A percentile compares a stretch with the other conserved stretches of the same genome.
phyloP scores from a whole-genome alignment of 176 grass and related monocot genomes.

The Aegilops sharonensis region DNA sequence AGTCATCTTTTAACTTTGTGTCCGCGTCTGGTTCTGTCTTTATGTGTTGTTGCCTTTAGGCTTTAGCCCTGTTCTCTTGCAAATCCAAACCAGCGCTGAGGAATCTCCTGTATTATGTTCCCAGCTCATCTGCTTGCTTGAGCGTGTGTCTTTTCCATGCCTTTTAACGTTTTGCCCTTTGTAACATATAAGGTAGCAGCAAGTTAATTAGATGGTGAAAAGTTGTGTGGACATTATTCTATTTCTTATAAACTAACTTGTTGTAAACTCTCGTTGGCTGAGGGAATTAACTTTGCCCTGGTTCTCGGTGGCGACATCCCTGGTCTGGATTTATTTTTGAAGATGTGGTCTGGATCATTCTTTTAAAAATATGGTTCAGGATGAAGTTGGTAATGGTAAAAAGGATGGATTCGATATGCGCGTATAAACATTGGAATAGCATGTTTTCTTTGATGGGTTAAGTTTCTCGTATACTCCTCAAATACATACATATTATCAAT shows the following conservation, averaged over 20 bases:
- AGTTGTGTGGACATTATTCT: not conserved
- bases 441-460: not conserved
- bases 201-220: constrained; percentile 19
- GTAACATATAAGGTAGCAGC: constrained; percentile 35
- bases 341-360: not conserved
- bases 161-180: not conserved
- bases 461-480: no score
- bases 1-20: constrained; percentile 29
- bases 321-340: not conserved
- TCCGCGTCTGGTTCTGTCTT: not conserved
- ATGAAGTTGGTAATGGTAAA: not conserved
- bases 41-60: not conserved
- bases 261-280: not conserved
- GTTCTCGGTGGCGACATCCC: not conserved
- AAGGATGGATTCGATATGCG: not conserved
- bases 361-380: not conserved
- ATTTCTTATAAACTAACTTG: not conserved
- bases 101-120: not conserved
- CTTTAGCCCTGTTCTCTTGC: not conserved
- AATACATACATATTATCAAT: no score
- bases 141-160: not conserved
- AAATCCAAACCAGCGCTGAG: not conserved
- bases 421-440: not conserved
- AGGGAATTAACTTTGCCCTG: not conserved
- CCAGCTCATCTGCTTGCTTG: not conserved